Evolutionary conservation across 192 early-diverging fungal species (phyloP).

Genomic region (Linnemannia zychae): DNA sequence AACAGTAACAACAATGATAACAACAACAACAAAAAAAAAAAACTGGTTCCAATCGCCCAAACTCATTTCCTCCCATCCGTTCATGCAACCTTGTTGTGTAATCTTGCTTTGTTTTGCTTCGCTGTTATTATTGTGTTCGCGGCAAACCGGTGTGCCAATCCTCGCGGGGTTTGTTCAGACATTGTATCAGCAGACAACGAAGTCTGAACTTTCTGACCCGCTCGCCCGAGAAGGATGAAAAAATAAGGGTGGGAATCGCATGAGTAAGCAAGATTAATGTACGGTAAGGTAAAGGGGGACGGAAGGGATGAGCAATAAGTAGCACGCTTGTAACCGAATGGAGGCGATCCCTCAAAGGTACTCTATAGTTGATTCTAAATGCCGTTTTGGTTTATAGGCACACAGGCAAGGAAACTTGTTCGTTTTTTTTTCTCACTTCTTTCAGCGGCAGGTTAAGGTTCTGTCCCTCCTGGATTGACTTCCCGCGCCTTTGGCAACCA

Average conservation of each 20-base stretch:
- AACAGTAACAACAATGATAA: too few relatives aligned
- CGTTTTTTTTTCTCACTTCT: background rate
- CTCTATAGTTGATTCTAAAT: background rate
- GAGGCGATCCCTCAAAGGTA: background rate
- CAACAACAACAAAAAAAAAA: background rate
- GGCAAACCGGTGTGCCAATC: background rate
- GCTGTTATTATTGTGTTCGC: background rate
- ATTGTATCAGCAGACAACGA: too few relatives aligned
- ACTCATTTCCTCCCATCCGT: constrained; percentile 1
- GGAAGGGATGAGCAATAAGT: background rate
- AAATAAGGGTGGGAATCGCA: background rate
- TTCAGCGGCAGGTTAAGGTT: background rate
- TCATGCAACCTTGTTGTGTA: constrained; percentile 3
- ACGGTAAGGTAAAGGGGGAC: background rate
- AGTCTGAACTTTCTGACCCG: too few relatives aligned
- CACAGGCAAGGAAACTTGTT: background rate
- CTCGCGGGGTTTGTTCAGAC: background rate
- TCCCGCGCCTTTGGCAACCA: background rate
- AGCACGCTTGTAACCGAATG: background rate
- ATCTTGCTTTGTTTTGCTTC: background rate
- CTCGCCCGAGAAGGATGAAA: background rate
- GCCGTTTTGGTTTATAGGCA: background rate
- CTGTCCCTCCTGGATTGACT: background rate
- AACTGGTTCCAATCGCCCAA: background rate
- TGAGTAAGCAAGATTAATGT: constrained; percentile 9